These are phyloP conservation scores for Hydnum rufescens DNA, from an alignment of 768 basidiomycete genomes.

Conservation along the genomic window DNA sequence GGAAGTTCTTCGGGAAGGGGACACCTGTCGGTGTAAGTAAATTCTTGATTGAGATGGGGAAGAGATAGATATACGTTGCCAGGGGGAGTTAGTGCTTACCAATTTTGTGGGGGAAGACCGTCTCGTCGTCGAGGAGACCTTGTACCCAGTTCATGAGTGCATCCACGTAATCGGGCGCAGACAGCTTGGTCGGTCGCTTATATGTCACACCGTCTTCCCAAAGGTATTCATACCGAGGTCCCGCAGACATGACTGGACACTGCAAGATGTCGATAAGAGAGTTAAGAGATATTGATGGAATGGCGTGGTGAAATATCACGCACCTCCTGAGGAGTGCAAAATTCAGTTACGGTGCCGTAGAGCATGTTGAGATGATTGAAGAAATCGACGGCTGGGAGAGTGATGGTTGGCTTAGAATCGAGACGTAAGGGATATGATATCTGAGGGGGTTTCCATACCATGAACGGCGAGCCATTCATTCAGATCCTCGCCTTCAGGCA, in stretches of 20 bases:
- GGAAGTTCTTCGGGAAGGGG: conserved; percentile 78
- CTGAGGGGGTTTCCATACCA: conserved; percentile 30
- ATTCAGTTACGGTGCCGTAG: conserved; percentile 95
- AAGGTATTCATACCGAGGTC: conserved; percentile 88
- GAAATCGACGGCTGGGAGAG: conserved; percentile 74
- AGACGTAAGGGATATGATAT: background rate
- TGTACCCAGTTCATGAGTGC: conserved; percentile 99
- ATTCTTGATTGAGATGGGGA: background rate
- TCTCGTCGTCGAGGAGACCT: conserved; percentile 75
- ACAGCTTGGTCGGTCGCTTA: conserved; percentile 81
- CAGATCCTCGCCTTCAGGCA: conserved; percentile 91
- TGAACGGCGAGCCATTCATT: conserved; percentile 99
- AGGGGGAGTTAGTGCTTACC: conserved; percentile 27
- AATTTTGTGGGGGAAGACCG: conserved; percentile 85
- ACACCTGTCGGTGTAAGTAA: conserved; percentile 36
- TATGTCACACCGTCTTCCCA: conserved; percentile 85
- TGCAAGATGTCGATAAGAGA: no score
- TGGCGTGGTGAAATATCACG: conserved; percentile 12
- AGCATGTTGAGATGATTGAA: conserved; percentile 99
- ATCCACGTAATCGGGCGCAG: conserved; percentile 91
- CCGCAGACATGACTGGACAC: conserved; percentile 96
- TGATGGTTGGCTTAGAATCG: background rate
- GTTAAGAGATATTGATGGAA: background rate
- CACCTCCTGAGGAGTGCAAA: conserved; percentile 87
- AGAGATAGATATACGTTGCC: conserved; percentile 1